phyloP scores from a whole-genome alignment of 164 flowering plant species.

The Umbellularia californica region DNA sequence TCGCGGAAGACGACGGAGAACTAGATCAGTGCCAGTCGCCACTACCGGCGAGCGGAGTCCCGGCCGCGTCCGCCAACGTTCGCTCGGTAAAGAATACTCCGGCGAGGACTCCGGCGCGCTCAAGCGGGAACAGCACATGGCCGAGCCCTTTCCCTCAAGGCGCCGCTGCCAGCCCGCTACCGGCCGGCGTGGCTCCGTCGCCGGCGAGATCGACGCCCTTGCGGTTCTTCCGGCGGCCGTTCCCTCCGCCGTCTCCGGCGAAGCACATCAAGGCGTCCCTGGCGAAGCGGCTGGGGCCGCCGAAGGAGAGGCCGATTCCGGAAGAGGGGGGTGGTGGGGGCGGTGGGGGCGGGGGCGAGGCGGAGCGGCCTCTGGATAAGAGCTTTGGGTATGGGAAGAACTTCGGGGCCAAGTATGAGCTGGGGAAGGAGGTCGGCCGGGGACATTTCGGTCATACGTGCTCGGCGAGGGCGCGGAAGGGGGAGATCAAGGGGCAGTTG shows the following conservation, averaged over 20 bases:
- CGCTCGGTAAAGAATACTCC: not conserved
- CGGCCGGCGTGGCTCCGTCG: conserved; percentile 60
- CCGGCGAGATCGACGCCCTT: conserved; percentile 61
- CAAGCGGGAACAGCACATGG: conserved; percentile 54
- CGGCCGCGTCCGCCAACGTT: not conserved
- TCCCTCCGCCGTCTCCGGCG: conserved; percentile 95
- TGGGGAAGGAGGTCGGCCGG: conserved; percentile 89
- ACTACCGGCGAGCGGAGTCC: not conserved
- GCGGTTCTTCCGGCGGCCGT: conserved; percentile 66
- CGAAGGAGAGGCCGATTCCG: conserved; percentile 34
- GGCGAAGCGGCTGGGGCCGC: conserved; percentile 38
- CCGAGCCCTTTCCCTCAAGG: conserved; percentile 58
- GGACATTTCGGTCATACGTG: conserved; percentile 99
- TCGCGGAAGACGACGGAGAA: conserved; percentile 3
- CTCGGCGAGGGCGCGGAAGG: conserved; percentile 68
- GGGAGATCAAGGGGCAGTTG: conserved; percentile 68
- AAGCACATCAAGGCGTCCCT: conserved; percentile 86
- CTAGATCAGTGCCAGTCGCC: not conserved
- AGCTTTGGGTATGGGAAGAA: conserved; percentile 82
- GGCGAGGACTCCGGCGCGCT: conserved; percentile 36
- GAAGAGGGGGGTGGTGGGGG: conserved; percentile 84
- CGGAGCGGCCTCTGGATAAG: conserved; percentile 66
- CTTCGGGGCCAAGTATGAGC: conserved; percentile 82
- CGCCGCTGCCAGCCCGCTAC: conserved; percentile 45
- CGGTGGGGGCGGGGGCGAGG: conserved; percentile 23